phyloP scores from a whole-genome alignment of 768 basidiomycete species.

The Panellus pusillus region DNA sequence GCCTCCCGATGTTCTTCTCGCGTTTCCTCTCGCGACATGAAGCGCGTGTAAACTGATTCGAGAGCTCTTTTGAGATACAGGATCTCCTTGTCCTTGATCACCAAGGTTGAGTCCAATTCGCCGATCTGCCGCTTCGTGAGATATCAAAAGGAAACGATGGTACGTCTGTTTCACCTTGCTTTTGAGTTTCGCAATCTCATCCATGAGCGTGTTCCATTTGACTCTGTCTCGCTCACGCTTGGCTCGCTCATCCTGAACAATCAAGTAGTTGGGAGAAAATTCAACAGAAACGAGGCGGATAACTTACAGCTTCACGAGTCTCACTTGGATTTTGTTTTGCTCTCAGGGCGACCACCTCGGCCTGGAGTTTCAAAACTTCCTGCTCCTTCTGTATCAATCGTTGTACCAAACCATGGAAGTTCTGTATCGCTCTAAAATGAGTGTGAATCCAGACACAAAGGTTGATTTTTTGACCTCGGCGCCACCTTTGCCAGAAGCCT shows the following conservation, averaged over 20 bases:
- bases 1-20: constrained; percentile 45
- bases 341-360: constrained; percentile 66
- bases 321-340: constrained; percentile 54
- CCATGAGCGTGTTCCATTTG: constrained; percentile 69
- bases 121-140: constrained; percentile 40
- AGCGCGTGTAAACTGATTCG: constrained; percentile 83
- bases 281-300: too few species aligned
- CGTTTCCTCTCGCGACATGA: constrained; percentile 56
- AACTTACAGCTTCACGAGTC: constrained; percentile 57
- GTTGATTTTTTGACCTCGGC: constrained; percentile 46
- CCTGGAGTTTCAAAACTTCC: constrained; percentile 71
- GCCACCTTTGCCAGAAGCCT: constrained; percentile 47
- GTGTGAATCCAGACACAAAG: constrained; percentile 3
- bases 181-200: constrained; percentile 74
- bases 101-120: constrained; percentile 49
- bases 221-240: constrained; percentile 55
- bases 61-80: constrained; percentile 80
- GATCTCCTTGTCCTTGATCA: constrained; percentile 70
- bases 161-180: constrained; percentile 48
- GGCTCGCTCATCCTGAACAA: constrained; percentile 51
- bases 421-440: constrained; percentile 35
- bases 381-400: constrained; percentile 84
- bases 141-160: background rate
- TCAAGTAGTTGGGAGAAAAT: background rate
- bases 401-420: constrained; percentile 73